These are phyloP conservation scores for Spiraea crenata DNA, from an alignment of 331 rosid genomes.

Conservation along the genomic window DNA sequence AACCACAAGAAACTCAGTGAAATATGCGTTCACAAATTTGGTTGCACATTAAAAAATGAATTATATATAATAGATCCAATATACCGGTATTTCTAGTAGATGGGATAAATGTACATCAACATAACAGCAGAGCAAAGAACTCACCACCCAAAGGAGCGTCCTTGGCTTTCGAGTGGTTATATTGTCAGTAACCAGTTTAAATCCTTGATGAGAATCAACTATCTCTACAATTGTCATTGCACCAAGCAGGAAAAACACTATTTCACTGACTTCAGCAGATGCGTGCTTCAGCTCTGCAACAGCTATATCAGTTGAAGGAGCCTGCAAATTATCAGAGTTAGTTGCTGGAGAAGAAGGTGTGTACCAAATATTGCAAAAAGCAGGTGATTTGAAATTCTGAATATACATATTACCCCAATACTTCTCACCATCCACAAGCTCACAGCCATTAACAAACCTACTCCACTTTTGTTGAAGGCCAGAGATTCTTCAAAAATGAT, in stretches of 20 bases:
- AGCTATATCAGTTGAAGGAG: slow-evolving; percentile 92
- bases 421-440: slow-evolving; percentile 89
- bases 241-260: slow-evolving; percentile 94
- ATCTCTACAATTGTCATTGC: slow-evolving; percentile 98
- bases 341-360: not conserved
- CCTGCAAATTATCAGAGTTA: slow-evolving; percentile 38
- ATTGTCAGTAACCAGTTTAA: slow-evolving; percentile 89
- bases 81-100: not conserved
- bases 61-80: not conserved
- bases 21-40: not conserved
- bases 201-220: slow-evolving; percentile 95
- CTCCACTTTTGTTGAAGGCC: slow-evolving; percentile 96
- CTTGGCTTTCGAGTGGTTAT: slow-evolving; percentile 89
- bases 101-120: not conserved
- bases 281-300: slow-evolving; percentile 83
- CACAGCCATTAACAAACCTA: slow-evolving; percentile 94
- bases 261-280: slow-evolving; percentile 94
- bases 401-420: slow-evolving; percentile 66
- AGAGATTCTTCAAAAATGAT: slow-evolving; percentile 94
- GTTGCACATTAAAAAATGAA: not conserved
- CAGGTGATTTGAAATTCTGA: not conserved
- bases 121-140: slow-evolving; percentile 33
- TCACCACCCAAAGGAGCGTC: slow-evolving; percentile 95
- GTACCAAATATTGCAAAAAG: not conserved
- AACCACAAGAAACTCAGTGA: not conserved